Base-by-base conservation (phyloP, 1,139 yeast species). In the Hansenula sp. region DNA sequence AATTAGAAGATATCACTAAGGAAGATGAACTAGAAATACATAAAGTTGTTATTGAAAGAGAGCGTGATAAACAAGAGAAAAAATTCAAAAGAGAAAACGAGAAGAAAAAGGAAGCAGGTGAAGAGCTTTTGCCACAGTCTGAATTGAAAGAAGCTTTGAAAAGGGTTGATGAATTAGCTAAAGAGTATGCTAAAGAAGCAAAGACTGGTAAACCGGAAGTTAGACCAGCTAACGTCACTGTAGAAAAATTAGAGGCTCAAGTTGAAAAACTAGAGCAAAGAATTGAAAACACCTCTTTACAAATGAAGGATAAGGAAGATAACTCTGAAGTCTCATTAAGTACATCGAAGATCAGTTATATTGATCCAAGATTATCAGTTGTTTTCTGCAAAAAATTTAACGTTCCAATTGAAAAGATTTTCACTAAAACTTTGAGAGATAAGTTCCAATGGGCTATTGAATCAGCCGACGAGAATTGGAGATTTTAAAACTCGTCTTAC, bases 401-500 rank as follows among this genome's bases (percentile, higher is more conserved):
- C 46, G 97, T 93, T 24, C 98, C 98, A 12, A 84, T 93, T 48
- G 98, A 91, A 64, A 90, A 88, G 66, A 74, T 93, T 43, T 90
- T 93, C 57, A 85, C 97, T 21, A 90, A 89, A 66, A 86, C 98
- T 0, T 71, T 91, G 52, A 73, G 98, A 51, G 97, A 91, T 38
- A 91, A 91, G 70, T 91, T 91, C 67, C 83, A 79, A 43, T 91
- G 99, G 99, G 98, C 99, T 24, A 84, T 91, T 45, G 95, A 91
- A 62, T 82, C 93, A 41, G 91, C 83, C 5, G 97, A 86, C 61
- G 89, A 79, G 53, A 70, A 88, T 58, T 91, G 99, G 99, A 74
- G 80, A 54, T 90, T 90, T 59, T 89, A 63, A 32, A 3, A 27
- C 17, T 11, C 10, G 7, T 15, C 25, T 21, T 9, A 21, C 8